Percentiles rank a stretch among this genome's conserved stretches.
These are phyloP conservation scores for Cubamyces lactineus DNA, from an alignment of 768 basidiomycete genomes.

Conservation along the genomic window DNA sequence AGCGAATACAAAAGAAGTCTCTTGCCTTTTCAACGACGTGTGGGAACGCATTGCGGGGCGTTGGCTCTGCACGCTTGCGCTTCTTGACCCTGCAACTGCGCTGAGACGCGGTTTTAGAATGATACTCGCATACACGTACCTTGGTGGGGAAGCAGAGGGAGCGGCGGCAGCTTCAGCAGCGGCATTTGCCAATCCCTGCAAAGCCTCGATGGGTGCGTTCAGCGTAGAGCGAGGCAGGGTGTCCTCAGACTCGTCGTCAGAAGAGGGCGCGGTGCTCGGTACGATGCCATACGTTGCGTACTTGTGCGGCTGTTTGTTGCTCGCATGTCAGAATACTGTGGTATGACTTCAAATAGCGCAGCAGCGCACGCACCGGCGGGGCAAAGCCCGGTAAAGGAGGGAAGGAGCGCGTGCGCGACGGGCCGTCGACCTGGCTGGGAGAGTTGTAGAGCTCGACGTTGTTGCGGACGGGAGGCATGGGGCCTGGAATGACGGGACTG, in stretches of 20 bases:
- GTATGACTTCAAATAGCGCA: slow-evolving; percentile 12
- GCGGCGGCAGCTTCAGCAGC: slow-evolving; percentile 91
- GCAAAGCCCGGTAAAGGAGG: slow-evolving; percentile 92
- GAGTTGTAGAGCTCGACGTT: slow-evolving; percentile 36
- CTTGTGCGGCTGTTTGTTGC: slow-evolving; percentile 70
- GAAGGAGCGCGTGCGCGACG: slow-evolving; percentile 49
- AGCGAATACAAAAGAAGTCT: background rate
- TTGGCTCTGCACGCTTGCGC: slow-evolving; percentile 82
- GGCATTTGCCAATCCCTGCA: slow-evolving; percentile 93
- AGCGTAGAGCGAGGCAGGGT: slow-evolving; percentile 81
- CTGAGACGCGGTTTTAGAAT: background rate
- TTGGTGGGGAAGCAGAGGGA: slow-evolving; percentile 64
- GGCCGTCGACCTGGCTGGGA: slow-evolving; percentile 35
- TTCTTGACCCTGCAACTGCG: slow-evolving; percentile 66
- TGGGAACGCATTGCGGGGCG: slow-evolving; percentile 83
- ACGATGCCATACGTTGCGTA: slow-evolving; percentile 91
- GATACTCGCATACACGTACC: slow-evolving; percentile 41
- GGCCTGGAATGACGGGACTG: slow-evolving; percentile 19
- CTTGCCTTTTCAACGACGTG: slow-evolving; percentile 85
- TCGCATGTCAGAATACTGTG: slow-evolving; percentile 28
- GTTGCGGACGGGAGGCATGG: slow-evolving; percentile 23
- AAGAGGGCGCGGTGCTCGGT: slow-evolving; percentile 79
- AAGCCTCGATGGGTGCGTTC: slow-evolving; percentile 91
- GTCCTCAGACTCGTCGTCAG: slow-evolving; percentile 91
- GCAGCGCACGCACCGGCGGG: slow-evolving; percentile 65